phyloP scores from a whole-genome alignment of 352 stramenopile species.

The Globisporangium spiculum region DNA sequence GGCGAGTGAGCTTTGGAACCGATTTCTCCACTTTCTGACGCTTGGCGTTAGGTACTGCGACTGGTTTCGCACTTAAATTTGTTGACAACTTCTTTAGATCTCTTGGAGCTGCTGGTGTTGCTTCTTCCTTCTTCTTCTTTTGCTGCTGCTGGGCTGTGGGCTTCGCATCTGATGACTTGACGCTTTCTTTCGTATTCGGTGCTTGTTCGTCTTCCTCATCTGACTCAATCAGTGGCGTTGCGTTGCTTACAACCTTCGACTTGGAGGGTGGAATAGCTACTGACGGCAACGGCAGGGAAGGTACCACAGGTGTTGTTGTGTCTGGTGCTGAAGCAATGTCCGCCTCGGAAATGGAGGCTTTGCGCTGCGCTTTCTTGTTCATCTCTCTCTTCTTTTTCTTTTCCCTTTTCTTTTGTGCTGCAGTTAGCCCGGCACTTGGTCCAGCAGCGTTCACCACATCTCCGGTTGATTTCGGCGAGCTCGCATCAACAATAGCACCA shows the following conservation, averaged over 20 bases:
- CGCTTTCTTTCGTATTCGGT: not conserved
- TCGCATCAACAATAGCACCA: not conserved
- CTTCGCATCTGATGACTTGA: not conserved
- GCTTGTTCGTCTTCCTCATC: not conserved
- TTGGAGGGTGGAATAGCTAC: not conserved
- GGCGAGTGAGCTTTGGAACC: not conserved
- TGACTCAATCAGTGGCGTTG: not conserved
- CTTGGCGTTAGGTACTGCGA: not conserved
- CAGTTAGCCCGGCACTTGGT: not conserved
- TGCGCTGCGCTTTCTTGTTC: not conserved
- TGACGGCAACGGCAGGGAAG: not conserved
- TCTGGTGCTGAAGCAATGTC: not conserved
- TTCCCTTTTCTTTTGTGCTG: not conserved
- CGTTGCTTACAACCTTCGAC: not conserved
- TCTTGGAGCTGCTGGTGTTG: not conserved
- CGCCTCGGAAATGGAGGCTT: not conserved
- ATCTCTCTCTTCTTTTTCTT: not conserved
- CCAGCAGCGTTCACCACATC: not conserved
- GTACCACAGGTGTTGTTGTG: not conserved
- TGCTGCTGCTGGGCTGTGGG: not conserved
- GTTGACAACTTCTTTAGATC: not conserved
- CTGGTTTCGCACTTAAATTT: not conserved
- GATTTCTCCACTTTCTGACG: slow-evolving; percentile 7
- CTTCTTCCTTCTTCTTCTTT: not conserved
- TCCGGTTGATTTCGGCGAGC: not conserved